Percentiles rank a stretch among this genome's conserved stretches.
These are phyloP conservation scores for Collybiopsis luxurians DNA, from an alignment of 768 basidiomycete genomes.

Conservation along the genomic window DNA sequence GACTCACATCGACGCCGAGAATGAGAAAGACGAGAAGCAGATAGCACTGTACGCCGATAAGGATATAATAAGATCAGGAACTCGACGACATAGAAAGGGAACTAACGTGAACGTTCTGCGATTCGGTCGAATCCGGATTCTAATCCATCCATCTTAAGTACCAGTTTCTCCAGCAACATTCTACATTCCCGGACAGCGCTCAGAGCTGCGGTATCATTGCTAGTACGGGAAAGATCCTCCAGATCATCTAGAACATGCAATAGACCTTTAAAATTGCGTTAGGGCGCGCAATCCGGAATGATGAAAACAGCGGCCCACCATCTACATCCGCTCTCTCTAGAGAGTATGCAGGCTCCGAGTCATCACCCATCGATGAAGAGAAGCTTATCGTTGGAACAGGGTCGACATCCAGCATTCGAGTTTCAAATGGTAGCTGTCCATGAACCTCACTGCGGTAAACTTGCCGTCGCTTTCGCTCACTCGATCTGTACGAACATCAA, in stretches of 20 bases:
- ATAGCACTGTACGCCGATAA: constrained; percentile 68
- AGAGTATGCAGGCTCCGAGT: constrained; percentile 62
- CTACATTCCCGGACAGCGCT: constrained; percentile 63
- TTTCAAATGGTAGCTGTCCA: constrained; percentile 85
- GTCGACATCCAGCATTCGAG: constrained; percentile 71
- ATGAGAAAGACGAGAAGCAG: constrained; percentile 64
- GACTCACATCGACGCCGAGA: constrained; percentile 72
- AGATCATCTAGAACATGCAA: constrained; percentile 64
- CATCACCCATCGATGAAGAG: constrained; percentile 54
- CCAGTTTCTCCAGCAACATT: constrained; percentile 60
- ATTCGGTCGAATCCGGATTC: constrained; percentile 83
- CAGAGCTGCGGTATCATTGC: constrained; percentile 43
- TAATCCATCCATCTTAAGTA: constrained; percentile 75
- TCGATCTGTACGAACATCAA: constrained; percentile 40
- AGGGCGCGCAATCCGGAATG: constrained; percentile 10
- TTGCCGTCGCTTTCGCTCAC: constrained; percentile 79
- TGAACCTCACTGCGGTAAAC: constrained; percentile 84
- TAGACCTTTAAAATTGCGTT: constrained; percentile 42
- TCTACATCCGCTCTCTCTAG: constrained; percentile 74
- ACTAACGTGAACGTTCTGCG: constrained; percentile 79
- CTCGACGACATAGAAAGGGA: too few species aligned
- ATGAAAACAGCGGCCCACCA: constrained; percentile 41
- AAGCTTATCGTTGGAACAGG: constrained; percentile 79
- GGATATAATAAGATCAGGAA: too few species aligned
- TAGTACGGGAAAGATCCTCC: constrained; percentile 50